Percentiles rank a stretch among this genome's conserved stretches.
These are phyloP conservation scores for Lithocarpus polystachyus DNA, from an alignment of 306 rosid genomes.

Conservation along the genomic window DNA sequence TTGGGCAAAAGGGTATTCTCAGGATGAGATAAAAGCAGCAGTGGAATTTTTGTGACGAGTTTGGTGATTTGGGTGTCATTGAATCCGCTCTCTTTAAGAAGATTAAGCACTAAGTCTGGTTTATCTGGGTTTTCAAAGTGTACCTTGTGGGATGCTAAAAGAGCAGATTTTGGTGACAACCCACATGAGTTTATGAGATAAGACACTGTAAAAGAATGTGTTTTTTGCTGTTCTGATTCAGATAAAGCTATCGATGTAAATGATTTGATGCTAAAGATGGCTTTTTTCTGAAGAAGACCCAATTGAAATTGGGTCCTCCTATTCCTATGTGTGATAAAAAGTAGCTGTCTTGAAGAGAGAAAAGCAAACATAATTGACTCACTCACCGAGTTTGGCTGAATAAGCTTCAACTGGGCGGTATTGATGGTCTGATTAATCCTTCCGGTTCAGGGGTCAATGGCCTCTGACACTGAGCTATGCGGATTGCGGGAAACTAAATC, in stretches of 20 bases:
- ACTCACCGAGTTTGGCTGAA: background rate
- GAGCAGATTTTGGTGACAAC: constrained; percentile 22
- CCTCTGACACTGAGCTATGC: background rate
- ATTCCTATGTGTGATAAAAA: background rate
- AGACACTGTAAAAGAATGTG: constrained; percentile 6
- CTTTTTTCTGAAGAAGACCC: background rate
- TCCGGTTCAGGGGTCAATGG: background rate
- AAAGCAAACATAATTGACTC: background rate
- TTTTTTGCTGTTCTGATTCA: background rate
- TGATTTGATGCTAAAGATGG: background rate
- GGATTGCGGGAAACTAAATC: too few relatives aligned
- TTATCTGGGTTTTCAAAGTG: background rate
- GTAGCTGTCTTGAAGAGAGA: background rate
- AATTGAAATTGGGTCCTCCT: background rate
- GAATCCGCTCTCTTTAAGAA: constrained; percentile 30
- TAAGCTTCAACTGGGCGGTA: background rate
- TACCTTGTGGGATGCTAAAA: constrained; percentile 5
- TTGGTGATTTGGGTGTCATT: constrained; percentile 20
- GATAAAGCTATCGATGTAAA: background rate
- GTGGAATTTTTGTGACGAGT: constrained; percentile 3
- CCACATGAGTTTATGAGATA: constrained; percentile 34
- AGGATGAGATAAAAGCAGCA: constrained; percentile 16
- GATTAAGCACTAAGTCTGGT: constrained; percentile 20
- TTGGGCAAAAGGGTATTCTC: constrained; percentile 41
- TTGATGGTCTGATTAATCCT: background rate